phyloP scores from a whole-genome alignment of 176 grass and related monocot genomes.

The Cocos nucifera region DNA sequence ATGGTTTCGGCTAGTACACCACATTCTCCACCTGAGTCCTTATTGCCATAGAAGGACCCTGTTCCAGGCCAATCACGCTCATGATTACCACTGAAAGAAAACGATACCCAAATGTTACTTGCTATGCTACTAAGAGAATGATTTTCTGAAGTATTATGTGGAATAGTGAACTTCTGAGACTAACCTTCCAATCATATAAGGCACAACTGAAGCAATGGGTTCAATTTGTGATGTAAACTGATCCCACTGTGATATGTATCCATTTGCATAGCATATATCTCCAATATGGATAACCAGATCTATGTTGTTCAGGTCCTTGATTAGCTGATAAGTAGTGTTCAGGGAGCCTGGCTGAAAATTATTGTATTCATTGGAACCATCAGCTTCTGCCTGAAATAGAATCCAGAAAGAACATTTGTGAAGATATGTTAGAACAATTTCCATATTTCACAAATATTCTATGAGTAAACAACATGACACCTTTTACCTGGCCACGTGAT shows the following conservation, averaged over 20 bases:
- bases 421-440: too few relatives aligned
- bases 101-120: neutral
- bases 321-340: conserved; percentile 79
- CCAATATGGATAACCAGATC: conserved; percentile 86
- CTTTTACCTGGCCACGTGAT: too few relatives aligned
- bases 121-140: too few relatives aligned
- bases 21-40: conserved; percentile 83
- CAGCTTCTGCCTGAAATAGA: conserved; percentile 54
- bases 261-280: too few relatives aligned
- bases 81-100: conserved; percentile 72
- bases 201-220: conserved; percentile 43
- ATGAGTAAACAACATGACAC: too few relatives aligned
- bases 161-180: conserved; percentile 5
- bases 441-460: too few relatives aligned
- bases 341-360: conserved; percentile 68
- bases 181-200: conserved; percentile 92
- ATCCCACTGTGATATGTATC: too few relatives aligned
- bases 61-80: conserved; percentile 88
- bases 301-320: conserved; percentile 75
- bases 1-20: conserved; percentile 79
- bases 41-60: conserved; percentile 81
- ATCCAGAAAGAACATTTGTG: too few relatives aligned
- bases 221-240: too few relatives aligned
- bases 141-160: too few relatives aligned
- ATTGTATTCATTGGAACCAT: conserved; percentile 80